phyloP scores from a whole-genome alignment of 78 protist genomes.

The Dictyostelium discoideum region DNA sequence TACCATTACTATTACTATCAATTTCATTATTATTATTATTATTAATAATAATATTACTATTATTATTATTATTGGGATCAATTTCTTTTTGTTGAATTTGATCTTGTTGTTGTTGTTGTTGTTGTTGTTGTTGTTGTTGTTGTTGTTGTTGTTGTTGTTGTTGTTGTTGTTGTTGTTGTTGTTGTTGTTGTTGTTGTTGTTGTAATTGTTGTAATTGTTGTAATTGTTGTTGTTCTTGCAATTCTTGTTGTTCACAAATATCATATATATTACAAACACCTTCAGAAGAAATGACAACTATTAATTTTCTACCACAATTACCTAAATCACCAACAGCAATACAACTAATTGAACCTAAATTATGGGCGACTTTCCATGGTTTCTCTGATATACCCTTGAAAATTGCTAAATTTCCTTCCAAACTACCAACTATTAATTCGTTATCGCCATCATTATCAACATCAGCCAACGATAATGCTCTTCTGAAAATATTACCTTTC shows the following conservation, averaged over 20 bases:
- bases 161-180: background rate
- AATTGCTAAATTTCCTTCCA: constrained; percentile 66
- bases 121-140: background rate
- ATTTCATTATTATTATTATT: background rate
- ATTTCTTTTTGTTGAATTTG: background rate
- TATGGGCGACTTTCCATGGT: constrained; percentile 56
- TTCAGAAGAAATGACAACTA: constrained; percentile 66
- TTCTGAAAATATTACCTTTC: constrained; percentile 70
- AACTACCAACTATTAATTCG: constrained; percentile 61
- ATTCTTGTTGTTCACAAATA: constrained; percentile 17
- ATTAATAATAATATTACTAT: too few species aligned
- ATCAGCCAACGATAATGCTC: constrained; percentile 64
- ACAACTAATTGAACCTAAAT: constrained; percentile 55
- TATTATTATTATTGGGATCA: background rate
- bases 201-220: background rate
- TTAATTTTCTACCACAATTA: background rate
- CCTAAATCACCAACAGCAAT: constrained; percentile 34
- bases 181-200: background rate
- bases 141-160: background rate
- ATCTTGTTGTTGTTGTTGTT: background rate
- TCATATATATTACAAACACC: constrained; percentile 73
- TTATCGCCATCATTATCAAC: constrained; percentile 64
- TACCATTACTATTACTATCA: background rate
- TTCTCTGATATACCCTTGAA: constrained; percentile 37
- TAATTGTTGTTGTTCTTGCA: background rate